These are phyloP conservation scores for Penicillium parvum DNA, from an alignment of 495 filamentous ascomycete species.

Conservation along the genomic window DNA sequence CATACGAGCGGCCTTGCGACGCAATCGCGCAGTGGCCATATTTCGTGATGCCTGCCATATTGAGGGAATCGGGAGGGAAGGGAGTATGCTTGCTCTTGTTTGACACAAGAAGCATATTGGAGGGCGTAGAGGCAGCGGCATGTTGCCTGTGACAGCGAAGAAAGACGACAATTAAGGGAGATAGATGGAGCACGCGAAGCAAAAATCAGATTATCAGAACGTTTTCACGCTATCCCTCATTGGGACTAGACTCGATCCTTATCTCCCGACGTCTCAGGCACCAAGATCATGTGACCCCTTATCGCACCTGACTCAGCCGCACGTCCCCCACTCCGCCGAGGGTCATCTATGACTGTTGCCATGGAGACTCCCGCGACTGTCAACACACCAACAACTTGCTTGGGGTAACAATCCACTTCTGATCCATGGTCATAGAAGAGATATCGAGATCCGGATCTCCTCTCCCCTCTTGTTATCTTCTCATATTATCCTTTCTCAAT, in stretches of 20 bases:
- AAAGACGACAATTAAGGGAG: not conserved
- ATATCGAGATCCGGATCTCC: constrained; percentile 26
- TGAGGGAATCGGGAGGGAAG: constrained; percentile 11
- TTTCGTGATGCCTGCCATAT: constrained; percentile 36
- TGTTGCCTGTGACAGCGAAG: constrained; percentile 21
- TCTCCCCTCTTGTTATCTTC: too few species aligned
- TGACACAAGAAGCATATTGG: constrained; percentile 41
- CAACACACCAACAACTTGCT: constrained; percentile 27
- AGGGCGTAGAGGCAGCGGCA: constrained; percentile 31
- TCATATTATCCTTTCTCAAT: constrained; percentile 19
- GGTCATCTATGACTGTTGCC: constrained; percentile 31
- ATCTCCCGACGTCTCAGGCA: constrained; percentile 17
- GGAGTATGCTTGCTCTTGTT: constrained; percentile 21
- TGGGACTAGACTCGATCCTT: constrained; percentile 29
- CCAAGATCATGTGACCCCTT: constrained; percentile 15
- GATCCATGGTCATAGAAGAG: constrained; percentile 29
- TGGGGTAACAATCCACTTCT: constrained; percentile 25
- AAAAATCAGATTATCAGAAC: constrained; percentile 23
- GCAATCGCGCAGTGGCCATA: constrained; percentile 37
- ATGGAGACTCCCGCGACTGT: constrained; percentile 36
- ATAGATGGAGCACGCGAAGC: constrained; percentile 4
- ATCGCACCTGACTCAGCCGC: constrained; percentile 12
- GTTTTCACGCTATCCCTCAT: constrained; percentile 21
- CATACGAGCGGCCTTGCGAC: constrained; percentile 64
- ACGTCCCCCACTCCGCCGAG: not conserved